A percentile compares a stretch with the other conserved stretches of the same genome.
Conservation (phyloP, 1,284 basidiomycete genomes). For the Ceraceosorus guamensis region DNA sequence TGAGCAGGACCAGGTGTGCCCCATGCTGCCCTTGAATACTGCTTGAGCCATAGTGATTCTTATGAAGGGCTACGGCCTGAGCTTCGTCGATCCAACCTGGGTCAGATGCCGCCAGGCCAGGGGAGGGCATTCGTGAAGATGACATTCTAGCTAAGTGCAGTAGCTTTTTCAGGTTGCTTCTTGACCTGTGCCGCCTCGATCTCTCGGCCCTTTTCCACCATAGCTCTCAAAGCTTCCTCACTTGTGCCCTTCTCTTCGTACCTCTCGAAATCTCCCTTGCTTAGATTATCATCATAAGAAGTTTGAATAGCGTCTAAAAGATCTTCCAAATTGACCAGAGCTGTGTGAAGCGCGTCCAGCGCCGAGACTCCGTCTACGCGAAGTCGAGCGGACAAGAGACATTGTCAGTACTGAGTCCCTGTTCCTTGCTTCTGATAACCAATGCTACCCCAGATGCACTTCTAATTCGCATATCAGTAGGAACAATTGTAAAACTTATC, state of each 20-base stretch:
- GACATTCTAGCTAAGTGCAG: too few species aligned
- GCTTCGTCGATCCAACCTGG: too few species aligned
- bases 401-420: not conserved
- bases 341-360: constrained; percentile 35
- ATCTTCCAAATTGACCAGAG: constrained; percentile 35
- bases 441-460: not conserved
- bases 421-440: not conserved
- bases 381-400: not conserved
- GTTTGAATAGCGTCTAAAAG: constrained; percentile 37
- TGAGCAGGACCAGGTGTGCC: too few species aligned
- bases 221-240: constrained; percentile 6
- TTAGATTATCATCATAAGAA: constrained; percentile 30
- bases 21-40: too few species aligned
- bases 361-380: constrained; percentile 25
- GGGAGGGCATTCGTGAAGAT: too few species aligned
- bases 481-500: constrained; percentile 45
- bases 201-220: constrained; percentile 1
- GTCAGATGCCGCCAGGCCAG: too few species aligned
- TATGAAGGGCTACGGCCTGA: too few species aligned
- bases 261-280: constrained; percentile 28
- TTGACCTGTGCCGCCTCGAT: not conserved
- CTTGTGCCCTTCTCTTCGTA: constrained; percentile 13
- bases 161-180: too few species aligned
- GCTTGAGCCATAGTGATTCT: too few species aligned
- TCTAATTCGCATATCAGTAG: constrained; percentile 36